Evolutionary conservation across 352 stramenopile species (phyloP).

Genomic region (Phytophthora constricta): DNA sequence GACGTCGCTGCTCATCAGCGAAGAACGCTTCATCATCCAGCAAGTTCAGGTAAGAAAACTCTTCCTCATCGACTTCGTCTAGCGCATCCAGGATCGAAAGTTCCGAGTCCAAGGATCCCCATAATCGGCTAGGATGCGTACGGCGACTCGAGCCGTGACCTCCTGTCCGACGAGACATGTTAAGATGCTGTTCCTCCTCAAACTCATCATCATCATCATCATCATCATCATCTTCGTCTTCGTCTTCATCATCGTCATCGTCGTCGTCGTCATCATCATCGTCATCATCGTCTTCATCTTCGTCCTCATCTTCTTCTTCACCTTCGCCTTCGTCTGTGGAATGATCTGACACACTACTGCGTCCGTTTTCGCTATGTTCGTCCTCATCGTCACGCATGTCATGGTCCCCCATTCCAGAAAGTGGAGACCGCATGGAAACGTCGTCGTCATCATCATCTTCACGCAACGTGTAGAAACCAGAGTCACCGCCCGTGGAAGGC

Average conservation of each 20-base stretch:
- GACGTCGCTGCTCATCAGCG: constrained; percentile 60
- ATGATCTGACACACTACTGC: constrained; percentile 62
- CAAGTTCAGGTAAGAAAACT: constrained; percentile 84
- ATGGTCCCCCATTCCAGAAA: constrained; percentile 53
- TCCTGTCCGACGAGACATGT: constrained; percentile 48
- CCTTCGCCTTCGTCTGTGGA: constrained; percentile 58
- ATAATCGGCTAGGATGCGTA: constrained; percentile 52
- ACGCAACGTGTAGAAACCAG: constrained; percentile 30
- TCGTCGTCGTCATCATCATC: constrained; percentile 68
- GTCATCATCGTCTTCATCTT: constrained; percentile 72
- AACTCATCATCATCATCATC: constrained; percentile 66
- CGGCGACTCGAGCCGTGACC: constrained; percentile 41
- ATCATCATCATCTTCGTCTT: constrained; percentile 58
- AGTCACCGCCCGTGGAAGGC: constrained; percentile 3
- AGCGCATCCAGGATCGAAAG: constrained; percentile 73
- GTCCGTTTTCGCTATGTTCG: constrained; percentile 60
- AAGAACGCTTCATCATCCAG: constrained; percentile 73
- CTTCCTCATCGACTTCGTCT: constrained; percentile 85
- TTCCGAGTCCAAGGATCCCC: constrained; percentile 77
- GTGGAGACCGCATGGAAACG: constrained; percentile 66
- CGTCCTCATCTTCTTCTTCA: constrained; percentile 63
- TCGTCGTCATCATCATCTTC: constrained; percentile 67
- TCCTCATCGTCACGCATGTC: constrained; percentile 63
- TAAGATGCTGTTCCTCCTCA: constrained; percentile 65
- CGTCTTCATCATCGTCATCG: constrained; percentile 65